phyloP scores from a whole-genome alignment of 2,329 filamentous ascomycete species.

The Fusarium sulawesiense region DNA sequence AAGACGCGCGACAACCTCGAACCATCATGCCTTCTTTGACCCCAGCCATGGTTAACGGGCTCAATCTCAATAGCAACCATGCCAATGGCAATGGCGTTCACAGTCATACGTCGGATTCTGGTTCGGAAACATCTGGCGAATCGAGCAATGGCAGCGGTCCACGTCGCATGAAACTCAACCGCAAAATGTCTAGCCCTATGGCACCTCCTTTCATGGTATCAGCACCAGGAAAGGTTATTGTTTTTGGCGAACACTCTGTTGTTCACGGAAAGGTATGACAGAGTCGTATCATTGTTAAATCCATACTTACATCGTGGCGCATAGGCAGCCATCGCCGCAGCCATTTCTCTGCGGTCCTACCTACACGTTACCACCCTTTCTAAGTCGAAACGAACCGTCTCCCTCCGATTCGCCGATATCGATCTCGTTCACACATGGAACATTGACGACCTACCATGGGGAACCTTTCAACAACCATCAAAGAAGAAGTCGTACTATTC shows the following conservation, averaged over 20 bases:
- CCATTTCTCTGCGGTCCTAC: conserved; percentile 95
- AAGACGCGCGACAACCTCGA: conserved; percentile 26
- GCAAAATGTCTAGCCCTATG: conserved; percentile 73
- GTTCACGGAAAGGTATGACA: conserved; percentile 85
- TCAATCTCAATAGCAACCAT: conserved; percentile 41
- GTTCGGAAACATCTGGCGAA: conserved; percentile 43
- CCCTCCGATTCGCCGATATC: conserved; percentile 91
- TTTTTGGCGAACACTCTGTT: conserved; percentile 98
- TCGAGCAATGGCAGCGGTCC: conserved; percentile 51
- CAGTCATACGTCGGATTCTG: conserved; percentile 40
- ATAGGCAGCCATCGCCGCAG: conserved; percentile 90
- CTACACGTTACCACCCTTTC: conserved; percentile 94
- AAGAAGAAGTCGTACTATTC: conserved; percentile 98
- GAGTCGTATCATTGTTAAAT: neutral
- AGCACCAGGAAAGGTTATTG: conserved; percentile 96
- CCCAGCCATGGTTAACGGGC: conserved; percentile 40
- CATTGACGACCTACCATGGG: conserved; percentile 92
- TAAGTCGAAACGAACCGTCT: conserved; percentile 89
- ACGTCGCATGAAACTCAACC: conserved; percentile 56
- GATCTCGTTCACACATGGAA: conserved; percentile 92
- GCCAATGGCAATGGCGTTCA: conserved; percentile 13
- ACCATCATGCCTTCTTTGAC: conserved; percentile 39
- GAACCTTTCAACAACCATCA: conserved; percentile 77
- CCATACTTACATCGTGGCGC: conserved; percentile 34
- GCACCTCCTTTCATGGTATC: conserved; percentile 97